Conservation (phyloP, 495 filamentous ascomycete species). For the Hypoxylon intermedium region DNA sequence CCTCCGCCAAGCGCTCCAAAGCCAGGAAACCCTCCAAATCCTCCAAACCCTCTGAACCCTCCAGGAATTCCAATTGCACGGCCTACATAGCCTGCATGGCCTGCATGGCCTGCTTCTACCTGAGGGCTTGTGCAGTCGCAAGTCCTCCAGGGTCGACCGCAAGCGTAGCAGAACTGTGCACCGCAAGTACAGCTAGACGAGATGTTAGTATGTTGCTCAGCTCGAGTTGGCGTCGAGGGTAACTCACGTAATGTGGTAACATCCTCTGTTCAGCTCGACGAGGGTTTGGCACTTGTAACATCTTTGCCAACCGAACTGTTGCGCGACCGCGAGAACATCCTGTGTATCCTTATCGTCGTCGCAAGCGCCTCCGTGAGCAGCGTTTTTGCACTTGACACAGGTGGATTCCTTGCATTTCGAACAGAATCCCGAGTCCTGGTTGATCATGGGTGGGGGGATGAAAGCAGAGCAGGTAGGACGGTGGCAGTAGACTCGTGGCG, state of each 20-base stretch:
- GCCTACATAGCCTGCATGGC: background rate
- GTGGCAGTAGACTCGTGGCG: constrained; percentile 58
- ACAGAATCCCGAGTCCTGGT: constrained; percentile 49
- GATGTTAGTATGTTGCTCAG: background rate
- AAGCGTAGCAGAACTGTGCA: constrained; percentile 66
- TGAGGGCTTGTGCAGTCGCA: constrained; percentile 50
- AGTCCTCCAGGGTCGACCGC: too few species aligned
- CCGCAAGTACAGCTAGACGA: constrained; percentile 59
- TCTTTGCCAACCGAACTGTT: constrained; percentile 71
- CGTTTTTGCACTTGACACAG: constrained; percentile 56
- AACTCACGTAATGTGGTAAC: constrained; percentile 77
- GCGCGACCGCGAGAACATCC: constrained; percentile 69
- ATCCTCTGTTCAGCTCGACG: constrained; percentile 76
- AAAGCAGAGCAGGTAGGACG: constrained; percentile 53
- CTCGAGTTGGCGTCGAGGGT: background rate
- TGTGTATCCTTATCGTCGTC: constrained; percentile 67
- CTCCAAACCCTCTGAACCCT: constrained; percentile 47
- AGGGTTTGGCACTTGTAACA: constrained; percentile 74
- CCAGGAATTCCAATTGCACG: too few species aligned
- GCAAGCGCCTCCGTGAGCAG: constrained; percentile 56
- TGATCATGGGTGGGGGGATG: constrained; percentile 44
- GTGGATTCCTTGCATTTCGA: constrained; percentile 47
- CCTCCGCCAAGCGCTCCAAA: constrained; percentile 47
- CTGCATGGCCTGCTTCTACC: constrained; percentile 53
- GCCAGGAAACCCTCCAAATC: constrained; percentile 39